A percentile compares a stretch with the other conserved stretches of the same genome.
Conservation (phyloP, 2,329 filamentous ascomycete species). For the Huntiella savannae region DNA sequence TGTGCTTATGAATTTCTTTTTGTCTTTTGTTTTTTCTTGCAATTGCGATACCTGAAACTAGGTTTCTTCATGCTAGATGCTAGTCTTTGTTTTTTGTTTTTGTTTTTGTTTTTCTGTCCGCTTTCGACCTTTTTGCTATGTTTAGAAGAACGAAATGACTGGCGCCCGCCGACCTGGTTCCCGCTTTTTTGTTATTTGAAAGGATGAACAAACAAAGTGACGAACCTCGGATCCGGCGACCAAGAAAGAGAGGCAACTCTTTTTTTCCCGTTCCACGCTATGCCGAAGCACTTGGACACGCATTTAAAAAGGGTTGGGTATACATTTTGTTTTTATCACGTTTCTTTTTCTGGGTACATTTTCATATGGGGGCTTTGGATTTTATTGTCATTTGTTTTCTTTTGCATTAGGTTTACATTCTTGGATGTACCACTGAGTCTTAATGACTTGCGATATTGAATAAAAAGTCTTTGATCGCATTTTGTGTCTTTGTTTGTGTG, state of each 20-base stretch:
- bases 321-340: conserved; percentile 1
- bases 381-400: neutral
- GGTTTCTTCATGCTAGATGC: neutral
- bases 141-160: conserved; percentile 10
- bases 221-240: neutral
- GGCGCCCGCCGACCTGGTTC: conserved; percentile 1
- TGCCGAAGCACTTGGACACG: conserved; percentile 12
- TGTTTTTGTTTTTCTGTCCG: neutral
- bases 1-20: neutral
- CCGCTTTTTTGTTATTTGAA: neutral
- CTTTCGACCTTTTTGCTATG: conserved; percentile 9
- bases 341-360: conserved; percentile 5
- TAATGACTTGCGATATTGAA: neutral
- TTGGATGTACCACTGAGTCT: neutral
- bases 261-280: conserved; percentile 11
- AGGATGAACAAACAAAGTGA: neutral
- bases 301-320: conserved; percentile 8
- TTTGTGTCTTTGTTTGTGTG: neutral
- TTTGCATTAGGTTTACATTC: neutral
- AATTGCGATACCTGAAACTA: neutral
- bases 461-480: too few relatives aligned
- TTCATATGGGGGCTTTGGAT: neutral
- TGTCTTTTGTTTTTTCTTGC: conserved; percentile 1
- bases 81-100: too few relatives aligned
- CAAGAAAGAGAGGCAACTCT: conserved; percentile 11